Evolutionary conservation across 805 yeast species (phyloP).

Genomic region (Ogataea kodamae): DNA sequence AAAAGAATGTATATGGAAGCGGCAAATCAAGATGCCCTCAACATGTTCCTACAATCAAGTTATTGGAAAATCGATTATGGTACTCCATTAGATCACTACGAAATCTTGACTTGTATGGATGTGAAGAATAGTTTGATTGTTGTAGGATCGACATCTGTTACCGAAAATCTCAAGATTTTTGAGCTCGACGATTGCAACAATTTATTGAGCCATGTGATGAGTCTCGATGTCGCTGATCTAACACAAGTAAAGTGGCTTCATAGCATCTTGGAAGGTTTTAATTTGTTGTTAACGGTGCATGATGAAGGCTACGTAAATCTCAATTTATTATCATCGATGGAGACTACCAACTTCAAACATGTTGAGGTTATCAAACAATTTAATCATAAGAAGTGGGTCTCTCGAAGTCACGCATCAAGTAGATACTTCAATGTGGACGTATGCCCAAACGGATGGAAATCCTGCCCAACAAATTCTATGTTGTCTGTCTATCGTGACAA

Average conservation of each 20-base stretch:
- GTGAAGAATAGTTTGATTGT: constrained; percentile 40
- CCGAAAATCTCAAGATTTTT: constrained; percentile 50
- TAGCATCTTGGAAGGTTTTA: constrained; percentile 28
- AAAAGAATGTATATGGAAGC: no score
- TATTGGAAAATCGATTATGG: constrained; percentile 34
- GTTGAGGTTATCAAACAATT: constrained; percentile 78
- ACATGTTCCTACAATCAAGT: constrained; percentile 29
- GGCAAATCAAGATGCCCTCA: no score
- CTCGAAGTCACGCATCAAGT: constrained; percentile 20
- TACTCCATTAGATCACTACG: constrained; percentile 11
- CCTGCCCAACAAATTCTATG: constrained; percentile 44
- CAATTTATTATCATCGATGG: constrained; percentile 56
- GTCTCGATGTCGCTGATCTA: constrained; percentile 56
- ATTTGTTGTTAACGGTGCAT: constrained; percentile 67
- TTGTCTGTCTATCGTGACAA: constrained; percentile 65
- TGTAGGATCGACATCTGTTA: constrained; percentile 45
- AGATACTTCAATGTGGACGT: constrained; percentile 36
- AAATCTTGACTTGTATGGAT: constrained; percentile 40
- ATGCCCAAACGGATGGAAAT: constrained; percentile 39
- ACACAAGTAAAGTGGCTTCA: constrained; percentile 52
- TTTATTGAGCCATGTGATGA: constrained; percentile 52
- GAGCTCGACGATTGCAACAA: constrained; percentile 39
- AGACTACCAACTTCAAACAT: constrained; percentile 34
- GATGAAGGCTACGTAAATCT: constrained; percentile 71
- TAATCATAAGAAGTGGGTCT: constrained; percentile 69